Evolutionary conservation across 805 yeast species (phyloP).

Genomic region (Metschnikowia lachancei): DNA sequence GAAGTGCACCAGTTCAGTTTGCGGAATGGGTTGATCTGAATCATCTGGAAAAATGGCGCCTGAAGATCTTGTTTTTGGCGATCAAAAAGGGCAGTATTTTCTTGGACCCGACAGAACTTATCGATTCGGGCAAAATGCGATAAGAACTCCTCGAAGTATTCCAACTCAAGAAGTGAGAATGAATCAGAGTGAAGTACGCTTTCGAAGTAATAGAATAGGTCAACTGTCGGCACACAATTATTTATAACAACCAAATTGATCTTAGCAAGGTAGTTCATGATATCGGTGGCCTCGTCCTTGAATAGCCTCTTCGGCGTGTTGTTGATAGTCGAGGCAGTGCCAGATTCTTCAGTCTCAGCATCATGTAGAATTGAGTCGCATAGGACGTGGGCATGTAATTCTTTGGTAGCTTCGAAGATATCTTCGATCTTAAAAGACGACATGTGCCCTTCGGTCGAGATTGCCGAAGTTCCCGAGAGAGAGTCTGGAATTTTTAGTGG

Average conservation of each 20-base stretch:
- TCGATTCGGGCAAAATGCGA: slow-evolving; percentile 14
- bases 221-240: slow-evolving; percentile 18
- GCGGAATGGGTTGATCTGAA: slow-evolving; percentile 10
- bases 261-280: slow-evolving; percentile 12
- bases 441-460: not conserved
- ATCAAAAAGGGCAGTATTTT: slow-evolving; percentile 10
- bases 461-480: slow-evolving; percentile 3
- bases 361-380: slow-evolving; percentile 1
- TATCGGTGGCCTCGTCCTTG: slow-evolving; percentile 8
- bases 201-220: slow-evolving; percentile 34
- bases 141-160: slow-evolving; percentile 18
- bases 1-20: slow-evolving; percentile 16
- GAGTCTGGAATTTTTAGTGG: slow-evolving; percentile 16
- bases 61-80: slow-evolving; percentile 14
- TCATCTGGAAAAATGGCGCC: slow-evolving; percentile 9
- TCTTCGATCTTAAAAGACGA: slow-evolving; percentile 8
- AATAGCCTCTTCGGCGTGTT: slow-evolving; percentile 14
- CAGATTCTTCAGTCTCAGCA: not conserved
- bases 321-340: slow-evolving; percentile 5
- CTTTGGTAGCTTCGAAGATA: slow-evolving; percentile 8
- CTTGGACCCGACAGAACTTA: slow-evolving; percentile 7
- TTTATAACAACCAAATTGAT: slow-evolving; percentile 16
- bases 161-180: slow-evolving; percentile 14
- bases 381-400: slow-evolving; percentile 7
- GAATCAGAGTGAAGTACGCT: slow-evolving; percentile 20